Evolutionary conservation across 2,329 filamentous ascomycete species (phyloP).

Genomic region (Arthrinium phaeospermum): DNA sequence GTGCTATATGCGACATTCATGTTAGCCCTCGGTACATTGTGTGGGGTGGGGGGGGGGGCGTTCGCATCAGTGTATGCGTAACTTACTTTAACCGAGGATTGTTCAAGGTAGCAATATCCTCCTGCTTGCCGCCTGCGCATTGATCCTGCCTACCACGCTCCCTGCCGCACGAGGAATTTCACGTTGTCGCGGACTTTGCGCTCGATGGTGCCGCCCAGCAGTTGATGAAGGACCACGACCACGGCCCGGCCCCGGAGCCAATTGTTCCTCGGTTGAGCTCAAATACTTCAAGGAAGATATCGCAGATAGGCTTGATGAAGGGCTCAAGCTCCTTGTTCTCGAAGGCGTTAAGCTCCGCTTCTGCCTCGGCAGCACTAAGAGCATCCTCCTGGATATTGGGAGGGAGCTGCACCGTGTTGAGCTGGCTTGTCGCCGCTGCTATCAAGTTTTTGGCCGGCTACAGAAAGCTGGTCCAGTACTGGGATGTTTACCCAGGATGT

Average conservation of each 20-base stretch:
- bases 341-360: constrained; percentile 92
- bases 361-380: constrained; percentile 73
- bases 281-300: constrained; percentile 95
- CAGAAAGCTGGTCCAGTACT: constrained; percentile 90
- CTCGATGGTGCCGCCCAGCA: constrained; percentile 95
- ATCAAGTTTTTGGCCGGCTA: constrained; percentile 93
- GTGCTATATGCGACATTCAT: constrained; percentile 49
- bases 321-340: constrained; percentile 89
- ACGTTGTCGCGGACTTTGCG: constrained; percentile 90
- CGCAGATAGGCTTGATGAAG: constrained; percentile 97
- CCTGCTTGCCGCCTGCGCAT: constrained; percentile 88
- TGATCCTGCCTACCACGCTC: constrained; percentile 89
- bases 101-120: constrained; percentile 88
- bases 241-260: constrained; percentile 96
- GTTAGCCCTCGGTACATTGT: background rate
- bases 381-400: constrained; percentile 58
- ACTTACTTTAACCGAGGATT: constrained; percentile 88
- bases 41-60: background rate
- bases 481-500: constrained; percentile 97
- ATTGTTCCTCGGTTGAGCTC: constrained; percentile 95
- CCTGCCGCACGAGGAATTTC: constrained; percentile 74
- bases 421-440: constrained; percentile 72
- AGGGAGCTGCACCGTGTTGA: constrained; percentile 61
- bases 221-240: constrained; percentile 93
- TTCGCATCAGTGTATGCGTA: background rate